Conservation (phyloP, 768 basidiomycete genomes). For the Kwoniella pini region DNA sequence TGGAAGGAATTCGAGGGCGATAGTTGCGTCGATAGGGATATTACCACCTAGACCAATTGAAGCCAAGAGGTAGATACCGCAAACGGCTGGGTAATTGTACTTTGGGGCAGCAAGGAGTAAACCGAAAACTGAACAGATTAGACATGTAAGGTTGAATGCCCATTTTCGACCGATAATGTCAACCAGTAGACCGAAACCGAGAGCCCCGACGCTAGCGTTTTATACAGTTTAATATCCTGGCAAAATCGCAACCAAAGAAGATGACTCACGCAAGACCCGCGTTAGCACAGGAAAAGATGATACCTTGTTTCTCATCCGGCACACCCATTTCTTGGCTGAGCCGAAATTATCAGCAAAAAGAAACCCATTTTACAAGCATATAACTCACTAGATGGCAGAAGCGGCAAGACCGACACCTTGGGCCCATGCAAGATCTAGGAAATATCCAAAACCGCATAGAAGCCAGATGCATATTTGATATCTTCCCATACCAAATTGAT, state of each 20-base stretch:
- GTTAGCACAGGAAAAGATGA: conserved; percentile 53
- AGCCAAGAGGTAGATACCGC: conserved; percentile 50
- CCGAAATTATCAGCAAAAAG: not conserved
- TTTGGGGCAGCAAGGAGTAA: conserved; percentile 53
- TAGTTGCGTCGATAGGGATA: conserved; percentile 56
- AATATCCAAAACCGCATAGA: conserved; percentile 56
- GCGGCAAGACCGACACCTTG: conserved; percentile 53
- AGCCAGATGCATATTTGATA: conserved; percentile 54
- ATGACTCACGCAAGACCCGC: conserved; percentile 46
- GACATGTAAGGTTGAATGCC: conserved; percentile 57
- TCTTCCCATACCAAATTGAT: conserved; percentile 47
- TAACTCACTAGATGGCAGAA: conserved; percentile 44
- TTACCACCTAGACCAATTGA: conserved; percentile 55
- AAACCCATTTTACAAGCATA: conserved; percentile 1
- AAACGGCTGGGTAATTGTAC: conserved; percentile 55
- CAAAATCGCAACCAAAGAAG: not conserved
- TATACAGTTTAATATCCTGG: not conserved
- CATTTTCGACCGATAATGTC: conserved; percentile 55
- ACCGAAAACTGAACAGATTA: conserved; percentile 55
- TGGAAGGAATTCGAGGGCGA: conserved; percentile 50
- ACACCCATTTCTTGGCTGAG: conserved; percentile 44
- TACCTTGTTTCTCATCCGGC: conserved; percentile 18
- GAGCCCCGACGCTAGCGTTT: conserved; percentile 36
- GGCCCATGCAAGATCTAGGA: conserved; percentile 55
- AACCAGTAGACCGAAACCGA: conserved; percentile 51